These are phyloP conservation scores for Oropetium thomaeum DNA, from an alignment of 176 grass and related monocot genomes.

Conservation along the genomic window DNA sequence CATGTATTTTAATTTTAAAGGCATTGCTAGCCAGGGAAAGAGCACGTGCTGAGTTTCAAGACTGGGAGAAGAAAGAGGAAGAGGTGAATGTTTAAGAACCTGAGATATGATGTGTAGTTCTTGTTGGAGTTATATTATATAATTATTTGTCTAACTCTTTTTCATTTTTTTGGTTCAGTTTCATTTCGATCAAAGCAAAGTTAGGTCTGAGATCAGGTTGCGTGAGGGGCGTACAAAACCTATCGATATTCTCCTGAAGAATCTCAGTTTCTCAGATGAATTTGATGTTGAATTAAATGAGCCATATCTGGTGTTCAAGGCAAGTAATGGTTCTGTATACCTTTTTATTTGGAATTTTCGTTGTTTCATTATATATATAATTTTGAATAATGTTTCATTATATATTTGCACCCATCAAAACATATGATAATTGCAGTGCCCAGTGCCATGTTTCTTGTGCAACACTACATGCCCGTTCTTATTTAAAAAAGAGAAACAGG, in stretches of 20 bases:
- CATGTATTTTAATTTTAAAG: constrained; percentile 46
- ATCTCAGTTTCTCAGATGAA: constrained; percentile 71
- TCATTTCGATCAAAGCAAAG: constrained; percentile 99
- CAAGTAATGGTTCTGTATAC: constrained; percentile 19
- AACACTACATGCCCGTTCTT: not conserved
- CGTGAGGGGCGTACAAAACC: constrained; percentile 91
- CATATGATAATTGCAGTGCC: not conserved
- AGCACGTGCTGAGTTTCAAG: constrained; percentile 90
- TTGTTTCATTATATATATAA: not conserved
- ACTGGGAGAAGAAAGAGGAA: constrained; percentile 99
- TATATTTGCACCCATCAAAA: not conserved
- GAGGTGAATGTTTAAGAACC: constrained; percentile 53
- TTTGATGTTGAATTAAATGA: constrained; percentile 95
- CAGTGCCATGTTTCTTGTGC: not conserved
- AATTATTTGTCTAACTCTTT: constrained; percentile 29
- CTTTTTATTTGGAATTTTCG: not conserved
- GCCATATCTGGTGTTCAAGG: constrained; percentile 97
- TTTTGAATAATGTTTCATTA: not conserved
- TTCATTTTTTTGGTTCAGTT: constrained; percentile 54
- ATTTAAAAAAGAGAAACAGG: not conserved
- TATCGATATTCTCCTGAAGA: constrained; percentile 96
- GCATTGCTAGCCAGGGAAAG: constrained; percentile 83
- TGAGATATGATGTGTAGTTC: not conserved
- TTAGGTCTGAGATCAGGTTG: constrained; percentile 90
- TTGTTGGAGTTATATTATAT: constrained; percentile 16